Percentiles rank a stretch among this genome's conserved stretches.
phyloP scores from a whole-genome alignment of 768 basidiomycete genomes.

The Collybia nuda region DNA sequence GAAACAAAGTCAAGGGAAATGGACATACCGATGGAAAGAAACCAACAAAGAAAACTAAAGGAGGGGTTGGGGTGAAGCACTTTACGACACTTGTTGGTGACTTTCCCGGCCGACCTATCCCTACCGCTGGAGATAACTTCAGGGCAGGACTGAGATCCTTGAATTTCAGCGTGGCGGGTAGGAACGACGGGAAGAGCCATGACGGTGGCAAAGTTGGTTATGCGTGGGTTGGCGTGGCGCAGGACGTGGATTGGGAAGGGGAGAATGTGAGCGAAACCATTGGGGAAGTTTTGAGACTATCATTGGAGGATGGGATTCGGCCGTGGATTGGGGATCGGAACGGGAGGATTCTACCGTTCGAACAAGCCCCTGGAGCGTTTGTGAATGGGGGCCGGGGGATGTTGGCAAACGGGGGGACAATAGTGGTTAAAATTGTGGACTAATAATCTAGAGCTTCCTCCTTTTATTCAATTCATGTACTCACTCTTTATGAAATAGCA shows the following conservation, averaged over 20 bases:
- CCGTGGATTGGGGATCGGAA: slow-evolving; percentile 43
- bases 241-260: slow-evolving; percentile 85
- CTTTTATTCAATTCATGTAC: slow-evolving; percentile 1
- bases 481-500: background rate
- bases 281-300: slow-evolving; percentile 38
- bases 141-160: slow-evolving; percentile 70
- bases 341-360: slow-evolving; percentile 49
- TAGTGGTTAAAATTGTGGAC: slow-evolving; percentile 43
- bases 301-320: slow-evolving; percentile 39
- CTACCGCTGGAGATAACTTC: slow-evolving; percentile 72
- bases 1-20: slow-evolving; percentile 16
- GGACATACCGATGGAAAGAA: slow-evolving; percentile 10
- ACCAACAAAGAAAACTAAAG: slow-evolving; percentile 24
- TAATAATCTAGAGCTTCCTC: slow-evolving; percentile 9
- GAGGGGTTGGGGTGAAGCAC: slow-evolving; percentile 38
- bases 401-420: slow-evolving; percentile 40
- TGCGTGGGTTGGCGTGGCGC: slow-evolving; percentile 78
- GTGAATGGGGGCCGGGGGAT: slow-evolving; percentile 28
- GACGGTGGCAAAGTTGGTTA: slow-evolving; percentile 57
- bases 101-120: slow-evolving; percentile 59
- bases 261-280: slow-evolving; percentile 61
- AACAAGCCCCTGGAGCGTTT: slow-evolving; percentile 54
- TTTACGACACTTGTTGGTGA: slow-evolving; percentile 86
- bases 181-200: slow-evolving; percentile 20
- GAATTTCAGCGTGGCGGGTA: slow-evolving; percentile 26